Evolutionary conservation across 2,329 filamentous ascomycete genomes (phyloP).

Genomic region (Alternaria viburni): DNA sequence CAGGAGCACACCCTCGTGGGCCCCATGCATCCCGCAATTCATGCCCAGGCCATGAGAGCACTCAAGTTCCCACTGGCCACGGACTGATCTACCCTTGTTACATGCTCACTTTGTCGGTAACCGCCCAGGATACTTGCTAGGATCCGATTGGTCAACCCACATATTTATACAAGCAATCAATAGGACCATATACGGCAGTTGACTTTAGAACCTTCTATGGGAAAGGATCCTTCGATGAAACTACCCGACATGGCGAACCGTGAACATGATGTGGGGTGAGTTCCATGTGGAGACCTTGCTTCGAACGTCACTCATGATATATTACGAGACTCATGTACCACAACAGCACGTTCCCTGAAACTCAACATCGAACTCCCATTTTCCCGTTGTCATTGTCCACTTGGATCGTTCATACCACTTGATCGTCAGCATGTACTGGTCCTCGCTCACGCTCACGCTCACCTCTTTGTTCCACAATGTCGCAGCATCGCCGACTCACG

Average conservation of each 20-base stretch:
- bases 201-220: neutral
- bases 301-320: neutral
- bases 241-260: neutral
- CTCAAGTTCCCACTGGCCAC: neutral
- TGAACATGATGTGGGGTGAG: neutral
- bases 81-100: neutral
- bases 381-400: neutral
- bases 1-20: neutral
- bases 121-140: neutral
- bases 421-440: constrained; percentile 20
- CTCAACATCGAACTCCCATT: neutral
- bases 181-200: constrained; percentile 3
- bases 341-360: neutral
- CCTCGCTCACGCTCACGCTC: constrained; percentile 18
- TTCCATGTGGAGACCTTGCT: constrained; percentile 1
- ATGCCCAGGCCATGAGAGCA: neutral
- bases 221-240: neutral
- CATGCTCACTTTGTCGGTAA: neutral
- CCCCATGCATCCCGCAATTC: neutral
- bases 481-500: constrained; percentile 17
- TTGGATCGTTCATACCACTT: no score
- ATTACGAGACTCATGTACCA: neutral
- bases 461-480: constrained; percentile 26
- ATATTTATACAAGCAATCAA: constrained; percentile 3
- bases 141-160: neutral